phyloP scores from a whole-genome alignment of 768 basidiomycete species.

The Hypsizygus marmoreus region DNA sequence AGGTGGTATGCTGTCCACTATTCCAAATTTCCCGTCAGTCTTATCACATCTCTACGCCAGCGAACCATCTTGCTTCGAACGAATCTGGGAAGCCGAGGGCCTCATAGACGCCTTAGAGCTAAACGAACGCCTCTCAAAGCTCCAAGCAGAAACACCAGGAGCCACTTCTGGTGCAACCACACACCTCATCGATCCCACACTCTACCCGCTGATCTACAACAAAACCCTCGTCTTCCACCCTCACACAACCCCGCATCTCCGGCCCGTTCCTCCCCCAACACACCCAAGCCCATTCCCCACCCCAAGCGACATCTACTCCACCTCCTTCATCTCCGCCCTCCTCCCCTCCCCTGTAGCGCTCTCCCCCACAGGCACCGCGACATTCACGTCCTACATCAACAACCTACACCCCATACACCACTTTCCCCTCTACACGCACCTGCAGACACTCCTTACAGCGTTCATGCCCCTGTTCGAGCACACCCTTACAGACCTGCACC shows the following conservation, averaged over 20 bases:
- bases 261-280: too few species aligned
- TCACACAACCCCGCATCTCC: too few species aligned
- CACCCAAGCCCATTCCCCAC: slow-evolving; percentile 27
- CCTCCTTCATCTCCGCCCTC: slow-evolving; percentile 40
- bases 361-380: slow-evolving; percentile 26
- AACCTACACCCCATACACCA: slow-evolving; percentile 42
- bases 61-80: slow-evolving; percentile 57
- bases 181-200: slow-evolving; percentile 41
- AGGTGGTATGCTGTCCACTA: slow-evolving; percentile 33
- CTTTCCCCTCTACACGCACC: slow-evolving; percentile 28
- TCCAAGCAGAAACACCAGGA: slow-evolving; percentile 16
- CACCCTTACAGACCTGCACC: slow-evolving; percentile 52
- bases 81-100: slow-evolving; percentile 49
- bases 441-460: slow-evolving; percentile 33
- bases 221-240: slow-evolving; percentile 36
- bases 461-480: slow-evolving; percentile 55
- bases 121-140: slow-evolving; percentile 20
- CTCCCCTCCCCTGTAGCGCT: slow-evolving; percentile 48
- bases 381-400: slow-evolving; percentile 55
- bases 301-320: slow-evolving; percentile 37
- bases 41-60: slow-evolving; percentile 25
- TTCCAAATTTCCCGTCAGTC: neutral
- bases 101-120: slow-evolving; percentile 24
- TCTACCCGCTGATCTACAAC: slow-evolving; percentile 41
- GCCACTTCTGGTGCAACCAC: slow-evolving; percentile 11